Conservation (phyloP, 2,329 filamentous ascomycete genomes). For the Sporothrix brunneoviolacea region DNA sequence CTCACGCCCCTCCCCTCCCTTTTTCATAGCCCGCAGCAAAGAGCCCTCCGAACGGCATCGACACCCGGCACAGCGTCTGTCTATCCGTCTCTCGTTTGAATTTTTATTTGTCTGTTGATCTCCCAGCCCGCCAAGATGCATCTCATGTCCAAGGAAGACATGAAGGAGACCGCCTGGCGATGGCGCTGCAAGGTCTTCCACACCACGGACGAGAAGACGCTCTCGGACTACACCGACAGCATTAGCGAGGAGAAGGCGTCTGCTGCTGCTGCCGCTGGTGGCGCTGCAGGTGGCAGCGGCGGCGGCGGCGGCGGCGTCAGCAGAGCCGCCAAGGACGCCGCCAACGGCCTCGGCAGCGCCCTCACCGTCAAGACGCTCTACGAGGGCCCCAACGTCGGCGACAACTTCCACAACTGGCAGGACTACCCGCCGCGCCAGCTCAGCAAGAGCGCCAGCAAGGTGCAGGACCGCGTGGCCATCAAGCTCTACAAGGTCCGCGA, state of each 20-base stretch:
- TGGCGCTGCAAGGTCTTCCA: conserved; percentile 23
- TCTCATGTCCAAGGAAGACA: conserved; percentile 2
- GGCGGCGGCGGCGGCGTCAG: not conserved
- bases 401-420: conserved; percentile 30
- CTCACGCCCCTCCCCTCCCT: no score
- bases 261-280: not conserved
- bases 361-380: conserved; percentile 33
- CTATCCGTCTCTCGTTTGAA: no score
- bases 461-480: conserved; percentile 36
- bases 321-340: conserved; percentile 13
- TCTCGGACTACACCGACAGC: conserved; percentile 19
- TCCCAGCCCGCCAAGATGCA: not conserved
- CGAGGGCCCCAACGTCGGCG: conserved; percentile 27
- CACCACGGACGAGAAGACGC: conserved; percentile 19
- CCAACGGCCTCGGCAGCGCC: conserved; percentile 18
- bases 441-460: conserved; percentile 30
- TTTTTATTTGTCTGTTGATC: not conserved
- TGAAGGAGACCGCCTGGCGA: conserved; percentile 19
- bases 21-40: no score
- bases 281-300: not conserved
- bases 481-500: conserved; percentile 42
- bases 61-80: no score
- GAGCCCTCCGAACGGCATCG: no score
- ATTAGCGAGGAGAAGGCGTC: not conserved
- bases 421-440: conserved; percentile 37